A percentile compares a stretch with the other conserved stretches of the same genome.
Conservation (phyloP, 2,329 filamentous ascomycete genomes). For the Pseudocercospora pini-densiflorae region DNA sequence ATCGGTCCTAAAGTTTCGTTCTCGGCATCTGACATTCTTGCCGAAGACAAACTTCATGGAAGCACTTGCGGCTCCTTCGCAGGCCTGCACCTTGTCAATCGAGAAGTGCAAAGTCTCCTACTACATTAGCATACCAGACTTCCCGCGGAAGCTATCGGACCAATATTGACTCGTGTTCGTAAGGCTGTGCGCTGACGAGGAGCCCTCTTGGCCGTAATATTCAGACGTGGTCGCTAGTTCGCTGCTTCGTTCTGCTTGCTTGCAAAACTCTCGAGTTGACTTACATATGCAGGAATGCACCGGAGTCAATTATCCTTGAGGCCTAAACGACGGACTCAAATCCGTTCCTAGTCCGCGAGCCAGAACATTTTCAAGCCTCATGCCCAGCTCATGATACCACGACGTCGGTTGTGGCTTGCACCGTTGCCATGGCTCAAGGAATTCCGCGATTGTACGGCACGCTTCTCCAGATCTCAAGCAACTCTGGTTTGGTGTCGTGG, state of each 20-base stretch:
- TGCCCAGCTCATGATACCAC: not conserved
- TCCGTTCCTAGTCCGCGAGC: slow-evolving; percentile 2
- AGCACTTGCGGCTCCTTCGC: not conserved
- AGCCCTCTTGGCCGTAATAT: not conserved
- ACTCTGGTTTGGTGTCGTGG: not conserved
- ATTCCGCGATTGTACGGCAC: not conserved
- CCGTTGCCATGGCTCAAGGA: not conserved
- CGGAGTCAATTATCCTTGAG: slow-evolving; percentile 3
- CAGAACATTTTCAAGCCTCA: not conserved
- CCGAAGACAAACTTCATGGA: not conserved
- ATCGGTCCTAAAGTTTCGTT: not conserved
- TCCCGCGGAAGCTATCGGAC: not conserved
- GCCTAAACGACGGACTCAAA: slow-evolving; percentile 1
- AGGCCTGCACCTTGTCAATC: not conserved
- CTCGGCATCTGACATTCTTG: not conserved
- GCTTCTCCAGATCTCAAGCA: not conserved
- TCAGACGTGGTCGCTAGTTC: not conserved
- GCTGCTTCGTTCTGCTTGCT: slow-evolving; percentile 4
- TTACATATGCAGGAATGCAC: slow-evolving; percentile 6
- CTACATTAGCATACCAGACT: not conserved
- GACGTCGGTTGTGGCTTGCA: slow-evolving; percentile 8
- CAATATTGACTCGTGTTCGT: slow-evolving; percentile 2
- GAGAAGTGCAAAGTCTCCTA: not conserved
- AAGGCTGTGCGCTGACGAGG: not conserved
- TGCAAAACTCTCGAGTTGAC: not conserved